Base-by-base conservation (phyloP, 305 asterid genomes). In the Andrographis paniculata region DNA sequence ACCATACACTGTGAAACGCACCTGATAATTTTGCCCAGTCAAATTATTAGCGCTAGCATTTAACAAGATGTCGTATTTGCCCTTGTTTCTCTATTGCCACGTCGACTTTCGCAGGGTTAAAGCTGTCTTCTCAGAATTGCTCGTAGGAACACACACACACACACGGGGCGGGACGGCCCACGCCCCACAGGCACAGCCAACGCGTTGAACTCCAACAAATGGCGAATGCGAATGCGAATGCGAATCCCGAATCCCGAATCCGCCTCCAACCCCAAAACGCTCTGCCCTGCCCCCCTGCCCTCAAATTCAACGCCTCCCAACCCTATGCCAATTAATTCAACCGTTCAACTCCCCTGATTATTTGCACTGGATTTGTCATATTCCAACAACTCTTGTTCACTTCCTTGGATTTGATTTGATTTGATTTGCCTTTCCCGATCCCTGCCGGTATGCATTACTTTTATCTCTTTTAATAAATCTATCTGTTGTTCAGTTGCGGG, bases 261-360 rank as follows among this genome's bases (percentile, higher is more conserved):
- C n/a, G n/a, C n/a, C n/a, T 41, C 22, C 31, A n/a, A 36, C 59
- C 67, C 39, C 55, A 1, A 41, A 46, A 38, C 20, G 9, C 30
- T 5, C 17, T 7, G 11, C n/a, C n/a, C 38, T n/a, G 12, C 13
- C 37, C 48, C 45, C 28, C 49, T 42, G 39, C 59, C 30, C 59
- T 62, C 59, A 65, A 33, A 47, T 59, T 64, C 71, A 53, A 60
- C 59, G 56, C 65, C 42, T 56, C 59, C 21, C 12, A 22, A 6
- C 24, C 22, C 15, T 20, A 43, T 44, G 56, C n/a, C n/a, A n/a
- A 62, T 51, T 54, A 43, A 3, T 20, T 50, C 1, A 31, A 17
- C 22, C 13, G 3, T 17, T 55, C 1, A 18, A 41, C 45, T 17
- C 14, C 45, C 45, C 9, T 38, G 35, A 48, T 44, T 33, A 10